Percentiles rank a stretch among this genome's conserved stretches.
These are phyloP conservation scores for Mikania micrantha DNA, from an alignment of 129 eudicot species.

Conservation along the genomic window DNA sequence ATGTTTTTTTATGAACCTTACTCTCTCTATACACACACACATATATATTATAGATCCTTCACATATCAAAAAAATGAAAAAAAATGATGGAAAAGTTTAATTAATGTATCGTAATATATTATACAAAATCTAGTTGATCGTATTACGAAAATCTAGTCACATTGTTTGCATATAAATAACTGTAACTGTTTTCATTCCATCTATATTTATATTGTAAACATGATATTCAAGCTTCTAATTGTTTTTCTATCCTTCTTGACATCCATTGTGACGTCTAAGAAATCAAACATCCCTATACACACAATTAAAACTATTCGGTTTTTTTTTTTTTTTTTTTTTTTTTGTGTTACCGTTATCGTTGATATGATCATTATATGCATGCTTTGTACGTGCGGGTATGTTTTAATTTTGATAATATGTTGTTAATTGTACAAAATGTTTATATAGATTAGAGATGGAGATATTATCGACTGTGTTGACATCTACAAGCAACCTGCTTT, in stretches of 20 bases:
- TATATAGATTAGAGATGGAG: constrained; percentile 50
- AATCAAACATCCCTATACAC: background rate
- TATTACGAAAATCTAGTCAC: background rate
- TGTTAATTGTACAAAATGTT: background rate
- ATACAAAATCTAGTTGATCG: background rate
- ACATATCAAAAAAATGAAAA: no score
- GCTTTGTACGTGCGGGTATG: no score
- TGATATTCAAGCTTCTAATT: constrained; percentile 15
- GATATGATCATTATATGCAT: no score
- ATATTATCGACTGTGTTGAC: constrained; percentile 47
- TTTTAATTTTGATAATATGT: background rate
- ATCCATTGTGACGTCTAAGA: constrained; percentile 13
- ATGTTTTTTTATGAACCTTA: no score
- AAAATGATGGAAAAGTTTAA: background rate
- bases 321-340: no score
- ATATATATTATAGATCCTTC: no score
- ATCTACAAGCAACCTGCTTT: constrained; percentile 61
- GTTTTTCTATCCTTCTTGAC: constrained; percentile 2
- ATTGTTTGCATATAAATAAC: background rate
- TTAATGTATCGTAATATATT: background rate
- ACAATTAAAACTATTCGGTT: constrained; percentile 18
- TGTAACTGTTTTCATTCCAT: background rate
- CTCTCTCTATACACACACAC: no score
- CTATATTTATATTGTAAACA: background rate
- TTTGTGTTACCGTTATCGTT: no score